Evolutionary conservation across 2,329 filamentous ascomycete species (phyloP).

Genomic region (Dendryphion nanum): DNA sequence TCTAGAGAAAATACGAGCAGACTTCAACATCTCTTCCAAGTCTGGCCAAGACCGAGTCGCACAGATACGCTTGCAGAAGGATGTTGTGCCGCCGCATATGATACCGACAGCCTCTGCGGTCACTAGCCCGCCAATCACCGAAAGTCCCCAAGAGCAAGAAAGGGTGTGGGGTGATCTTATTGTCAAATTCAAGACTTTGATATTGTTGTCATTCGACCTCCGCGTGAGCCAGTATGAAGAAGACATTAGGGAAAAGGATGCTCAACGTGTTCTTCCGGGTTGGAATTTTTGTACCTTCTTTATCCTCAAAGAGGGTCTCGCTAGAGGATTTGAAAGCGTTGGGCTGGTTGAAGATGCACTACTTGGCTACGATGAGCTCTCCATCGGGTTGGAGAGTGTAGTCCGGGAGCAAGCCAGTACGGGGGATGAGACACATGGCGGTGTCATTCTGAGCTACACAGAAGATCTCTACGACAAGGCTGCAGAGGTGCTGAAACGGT

Average conservation of each 20-base stretch:
- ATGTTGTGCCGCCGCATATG: slow-evolving; percentile 45
- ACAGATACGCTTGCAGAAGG: slow-evolving; percentile 72
- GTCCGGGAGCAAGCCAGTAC: slow-evolving; percentile 69
- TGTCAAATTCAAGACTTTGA: slow-evolving; percentile 80
- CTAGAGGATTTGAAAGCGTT: slow-evolving; percentile 91
- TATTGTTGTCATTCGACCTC: slow-evolving; percentile 84
- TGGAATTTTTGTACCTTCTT: slow-evolving; percentile 99
- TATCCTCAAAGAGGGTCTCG: slow-evolving; percentile 91
- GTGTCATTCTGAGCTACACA: slow-evolving; percentile 69
- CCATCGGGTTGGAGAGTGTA: slow-evolving; percentile 79
- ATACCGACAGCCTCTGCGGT: slow-evolving; percentile 42
- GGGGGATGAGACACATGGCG: slow-evolving; percentile 65
- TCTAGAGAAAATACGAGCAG: slow-evolving; percentile 82
- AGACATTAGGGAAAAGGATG: slow-evolving; percentile 91
- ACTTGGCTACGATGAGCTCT: slow-evolving; percentile 91
- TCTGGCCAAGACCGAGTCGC: slow-evolving; percentile 72
- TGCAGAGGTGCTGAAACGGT: slow-evolving; percentile 17
- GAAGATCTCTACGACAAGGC: slow-evolving; percentile 65
- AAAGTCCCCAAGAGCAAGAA: slow-evolving; percentile 74
- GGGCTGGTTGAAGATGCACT: slow-evolving; percentile 93
- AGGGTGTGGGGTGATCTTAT: slow-evolving; percentile 83
- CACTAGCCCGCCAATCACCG: slow-evolving; percentile 40
- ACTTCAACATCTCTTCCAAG: slow-evolving; percentile 82
- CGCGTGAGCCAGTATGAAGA: slow-evolving; percentile 94
- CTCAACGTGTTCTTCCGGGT: slow-evolving; percentile 80